Percentiles rank a stretch among this genome's conserved stretches.
These are phyloP conservation scores for Pythium chondricola DNA, from an alignment of 352 stramenopile genomes.

Conservation along the genomic window DNA sequence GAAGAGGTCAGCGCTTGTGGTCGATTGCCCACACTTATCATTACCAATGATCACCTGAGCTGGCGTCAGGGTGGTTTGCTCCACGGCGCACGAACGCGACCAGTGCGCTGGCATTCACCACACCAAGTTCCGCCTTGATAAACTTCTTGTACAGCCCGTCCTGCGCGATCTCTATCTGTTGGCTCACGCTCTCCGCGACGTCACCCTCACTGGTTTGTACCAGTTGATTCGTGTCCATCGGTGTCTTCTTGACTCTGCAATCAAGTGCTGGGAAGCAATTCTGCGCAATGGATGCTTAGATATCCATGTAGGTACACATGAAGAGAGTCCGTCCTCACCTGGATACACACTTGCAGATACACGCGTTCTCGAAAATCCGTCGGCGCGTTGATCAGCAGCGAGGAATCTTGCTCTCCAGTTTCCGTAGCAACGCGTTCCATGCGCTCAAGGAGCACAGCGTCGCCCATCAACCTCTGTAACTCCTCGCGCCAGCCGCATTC, in stretches of 20 bases:
- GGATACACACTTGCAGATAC: conserved; percentile 67
- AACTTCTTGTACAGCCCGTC: conserved; percentile 75
- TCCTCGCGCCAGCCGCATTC: conserved; percentile 38
- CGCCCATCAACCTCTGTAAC: conserved; percentile 25
- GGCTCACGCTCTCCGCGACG: conserved; percentile 2
- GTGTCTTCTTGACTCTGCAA: conserved; percentile 37
- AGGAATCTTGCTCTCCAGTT: background rate
- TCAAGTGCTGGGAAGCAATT: conserved; percentile 64
- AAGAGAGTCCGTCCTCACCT: too few species aligned
- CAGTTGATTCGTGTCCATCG: background rate
- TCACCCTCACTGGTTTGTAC: background rate
- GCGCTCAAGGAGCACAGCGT: conserved; percentile 10
- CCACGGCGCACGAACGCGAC: conserved; percentile 56
- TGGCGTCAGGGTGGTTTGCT: conserved; percentile 23
- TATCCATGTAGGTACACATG: background rate
- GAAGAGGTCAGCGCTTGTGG: background rate
- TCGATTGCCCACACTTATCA: background rate
- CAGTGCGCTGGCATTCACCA: conserved; percentile 41
- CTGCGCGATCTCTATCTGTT: conserved; percentile 43
- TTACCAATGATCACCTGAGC: conserved; percentile 24
- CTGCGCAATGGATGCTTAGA: conserved; percentile 19
- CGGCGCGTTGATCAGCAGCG: conserved; percentile 27
- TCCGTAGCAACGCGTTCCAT: conserved; percentile 6
- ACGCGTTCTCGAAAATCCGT: conserved; percentile 49
- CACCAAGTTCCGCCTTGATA: conserved; percentile 33